phyloP scores from a whole-genome alignment of 2,329 filamentous ascomycete genomes.

The Neocatenulostroma microsporum region DNA sequence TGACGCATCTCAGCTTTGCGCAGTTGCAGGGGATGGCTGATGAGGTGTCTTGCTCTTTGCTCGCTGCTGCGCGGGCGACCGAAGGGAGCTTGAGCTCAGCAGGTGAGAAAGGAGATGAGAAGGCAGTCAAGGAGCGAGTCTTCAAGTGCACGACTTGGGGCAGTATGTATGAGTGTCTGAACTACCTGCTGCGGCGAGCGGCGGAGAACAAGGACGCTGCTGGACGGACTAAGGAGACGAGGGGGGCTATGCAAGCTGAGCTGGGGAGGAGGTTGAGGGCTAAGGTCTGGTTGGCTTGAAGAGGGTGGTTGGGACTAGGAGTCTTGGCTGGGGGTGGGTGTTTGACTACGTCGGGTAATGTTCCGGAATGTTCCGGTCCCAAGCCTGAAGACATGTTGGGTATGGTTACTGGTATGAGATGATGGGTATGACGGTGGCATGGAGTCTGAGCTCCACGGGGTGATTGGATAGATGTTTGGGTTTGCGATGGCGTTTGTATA shows the following conservation, averaged over 20 bases:
- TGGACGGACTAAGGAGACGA: slow-evolving; percentile 45
- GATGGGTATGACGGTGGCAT: no score
- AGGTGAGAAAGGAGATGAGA: slow-evolving; percentile 4
- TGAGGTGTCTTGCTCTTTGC: slow-evolving; percentile 61
- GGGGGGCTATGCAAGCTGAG: slow-evolving; percentile 45
- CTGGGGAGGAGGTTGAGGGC: slow-evolving; percentile 26
- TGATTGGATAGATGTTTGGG: no score
- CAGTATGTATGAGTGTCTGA: slow-evolving; percentile 64
- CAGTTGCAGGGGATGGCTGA: slow-evolving; percentile 96
- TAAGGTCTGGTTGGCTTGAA: slow-evolving; percentile 14
- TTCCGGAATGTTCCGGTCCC: no score
- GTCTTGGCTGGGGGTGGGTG: no score
- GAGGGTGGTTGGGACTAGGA: not conserved
- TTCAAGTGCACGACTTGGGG: slow-evolving; percentile 54
- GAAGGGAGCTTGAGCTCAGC: no score
- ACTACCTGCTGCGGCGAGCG: slow-evolving; percentile 57
- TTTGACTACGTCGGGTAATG: no score
- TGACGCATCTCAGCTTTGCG: slow-evolving; percentile 54
- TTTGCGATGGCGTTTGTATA: no score
- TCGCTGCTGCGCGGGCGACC: slow-evolving; percentile 38
- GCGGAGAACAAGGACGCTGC: slow-evolving; percentile 57
- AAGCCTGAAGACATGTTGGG: no score
- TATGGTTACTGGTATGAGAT: no score
- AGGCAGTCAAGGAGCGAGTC: slow-evolving; percentile 35
- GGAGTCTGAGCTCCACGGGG: no score